Percentiles rank a stretch among this genome's conserved stretches.
phyloP scores from a whole-genome alignment of 345 rosid genomes.

The Citrus sinensis region DNA sequence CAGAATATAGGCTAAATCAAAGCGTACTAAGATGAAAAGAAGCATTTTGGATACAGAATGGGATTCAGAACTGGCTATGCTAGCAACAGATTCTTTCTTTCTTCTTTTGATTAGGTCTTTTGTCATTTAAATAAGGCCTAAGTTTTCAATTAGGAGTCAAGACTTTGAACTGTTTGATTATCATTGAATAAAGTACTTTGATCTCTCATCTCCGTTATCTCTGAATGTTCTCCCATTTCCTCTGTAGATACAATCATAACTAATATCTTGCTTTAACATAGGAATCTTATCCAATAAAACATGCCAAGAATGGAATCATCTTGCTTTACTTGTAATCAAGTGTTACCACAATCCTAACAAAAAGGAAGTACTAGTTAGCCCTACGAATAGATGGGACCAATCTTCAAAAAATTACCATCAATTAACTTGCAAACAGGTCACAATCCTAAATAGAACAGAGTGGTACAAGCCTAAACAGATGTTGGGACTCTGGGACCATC shows the following conservation, averaged over 20 bases:
- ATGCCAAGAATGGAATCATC: neutral
- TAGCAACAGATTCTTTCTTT: neutral
- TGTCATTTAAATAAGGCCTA: neutral
- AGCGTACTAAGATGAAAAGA: neutral
- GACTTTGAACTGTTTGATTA: neutral
- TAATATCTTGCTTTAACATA: neutral
- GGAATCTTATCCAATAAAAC: neutral
- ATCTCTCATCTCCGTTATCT: neutral
- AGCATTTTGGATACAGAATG: neutral
- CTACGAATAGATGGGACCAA: neutral
- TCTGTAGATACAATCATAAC: neutral
- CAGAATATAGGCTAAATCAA: slow-evolving; percentile 22
- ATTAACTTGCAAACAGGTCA: neutral
- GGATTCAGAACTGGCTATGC: neutral
- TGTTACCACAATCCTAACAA: neutral
- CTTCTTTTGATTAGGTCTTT: neutral
- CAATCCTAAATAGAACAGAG: neutral
- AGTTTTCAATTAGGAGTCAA: neutral
- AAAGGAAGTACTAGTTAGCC: neutral
- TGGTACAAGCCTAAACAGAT: neutral
- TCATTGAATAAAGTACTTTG: too few relatives aligned
- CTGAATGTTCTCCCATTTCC: neutral
- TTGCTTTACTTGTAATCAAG: neutral
- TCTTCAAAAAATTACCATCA: neutral
- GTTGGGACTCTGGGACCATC: slow-evolving; percentile 23